Base-by-base conservation (phyloP, 768 basidiomycete genomes). In the Heimioporus sp. region DNA sequence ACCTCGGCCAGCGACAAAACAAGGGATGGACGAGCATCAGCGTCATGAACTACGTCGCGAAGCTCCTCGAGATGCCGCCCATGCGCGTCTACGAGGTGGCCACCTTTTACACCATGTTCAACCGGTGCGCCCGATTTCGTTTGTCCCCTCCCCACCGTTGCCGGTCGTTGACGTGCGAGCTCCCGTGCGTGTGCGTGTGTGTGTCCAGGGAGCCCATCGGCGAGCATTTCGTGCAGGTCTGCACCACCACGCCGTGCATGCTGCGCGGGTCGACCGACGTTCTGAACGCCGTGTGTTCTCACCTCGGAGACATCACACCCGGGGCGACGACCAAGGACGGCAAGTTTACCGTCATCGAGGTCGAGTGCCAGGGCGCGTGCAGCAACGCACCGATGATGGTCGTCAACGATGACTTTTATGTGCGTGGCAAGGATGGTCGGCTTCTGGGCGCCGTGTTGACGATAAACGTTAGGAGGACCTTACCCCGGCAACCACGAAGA, bases 101-200 rank as follows among this genome's bases (percentile, higher is more conserved):
- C 16, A 95, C 93, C 13, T 99, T 99, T 76, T 99, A 99, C 73
- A 99, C 97, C 61, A 98, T 99, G 96, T 98, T 98, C 80, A 99
- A 98, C 77, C 83, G 95, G 92, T 92, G 52, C 63, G 81, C 56
- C n/a, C 35, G 35, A 35, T 21, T n/a, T n/a, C n/a, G 48, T 52
- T 35, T 35, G 16, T 24, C 30, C 38, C 19, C 12, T 32, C 41
- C 38, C 46, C n/a, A n/a, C n/a, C n/a, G n/a, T n/a, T n/a, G n/a
- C n/a, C 28, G 40, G 45, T 43, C 35, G 19, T 43, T 34, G 10
- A 28, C 17, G 7, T 40, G 42, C 38, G 54, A 12, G 12, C 47
- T 8, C n/a, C n/a, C n/a, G n/a, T n/a, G n/a, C n/a, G n/a, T n/a
- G n/a, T n/a, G n/a, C n/a, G n/a, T n/a, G n/a, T n/a, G n/a, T 50